A percentile compares a stretch with the other conserved stretches of the same genome.
These are phyloP conservation scores for Talaromyces liani DNA, from an alignment of 495 filamentous ascomycete species.

Conservation along the genomic window DNA sequence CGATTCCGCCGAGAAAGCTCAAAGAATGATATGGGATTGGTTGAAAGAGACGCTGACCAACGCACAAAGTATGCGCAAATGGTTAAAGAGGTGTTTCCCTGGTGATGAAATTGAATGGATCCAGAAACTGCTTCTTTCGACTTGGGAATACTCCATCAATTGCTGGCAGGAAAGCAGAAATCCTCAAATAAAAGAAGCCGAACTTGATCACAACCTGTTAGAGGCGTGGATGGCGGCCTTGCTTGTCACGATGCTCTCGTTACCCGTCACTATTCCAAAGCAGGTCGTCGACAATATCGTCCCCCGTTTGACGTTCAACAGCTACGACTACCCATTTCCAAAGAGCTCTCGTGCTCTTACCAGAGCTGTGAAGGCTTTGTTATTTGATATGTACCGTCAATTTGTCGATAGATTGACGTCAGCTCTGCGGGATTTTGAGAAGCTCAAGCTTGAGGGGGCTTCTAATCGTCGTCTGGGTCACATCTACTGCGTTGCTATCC, in stretches of 20 bases:
- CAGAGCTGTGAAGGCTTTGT: conserved; percentile 9
- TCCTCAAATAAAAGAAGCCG: not conserved
- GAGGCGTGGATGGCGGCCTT: conserved; percentile 7
- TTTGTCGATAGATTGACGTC: not conserved
- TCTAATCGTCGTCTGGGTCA: not conserved
- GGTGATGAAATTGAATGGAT: not conserved
- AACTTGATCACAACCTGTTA: not conserved
- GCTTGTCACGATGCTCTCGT: conserved; percentile 7
- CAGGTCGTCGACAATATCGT: not conserved
- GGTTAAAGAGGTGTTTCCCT: not conserved
- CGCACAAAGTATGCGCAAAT: not conserved
- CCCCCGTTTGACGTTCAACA: not conserved
- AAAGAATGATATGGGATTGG: conserved; percentile 1
- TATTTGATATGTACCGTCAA: not conserved
- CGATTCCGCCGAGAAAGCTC: not conserved
- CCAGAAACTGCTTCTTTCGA: not conserved
- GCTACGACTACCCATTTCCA: not conserved
- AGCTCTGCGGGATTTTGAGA: not conserved
- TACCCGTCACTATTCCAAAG: not conserved
- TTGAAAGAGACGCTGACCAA: not conserved
- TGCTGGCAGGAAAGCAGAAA: not conserved
- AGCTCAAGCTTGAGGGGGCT: not conserved
- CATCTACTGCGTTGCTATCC: conserved; percentile 7
- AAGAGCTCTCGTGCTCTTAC: not conserved
- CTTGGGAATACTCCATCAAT: conserved; percentile 5